A percentile compares a stretch with the other conserved stretches of the same genome.
Conservation (phyloP, 1,139 yeast genomes). For the Waltiozyma sp. region DNA sequence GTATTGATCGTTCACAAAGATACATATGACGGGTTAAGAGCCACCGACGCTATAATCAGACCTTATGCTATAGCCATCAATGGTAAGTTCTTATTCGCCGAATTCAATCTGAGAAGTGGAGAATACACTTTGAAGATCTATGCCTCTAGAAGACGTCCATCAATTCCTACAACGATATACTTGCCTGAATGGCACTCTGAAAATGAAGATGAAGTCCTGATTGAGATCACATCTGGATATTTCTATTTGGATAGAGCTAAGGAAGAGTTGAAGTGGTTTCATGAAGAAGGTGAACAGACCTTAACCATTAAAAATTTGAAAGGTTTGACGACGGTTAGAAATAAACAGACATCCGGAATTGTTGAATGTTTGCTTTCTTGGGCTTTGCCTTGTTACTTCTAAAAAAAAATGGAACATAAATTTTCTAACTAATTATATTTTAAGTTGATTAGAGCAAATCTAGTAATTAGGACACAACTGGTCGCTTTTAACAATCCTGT, state of each 20-base stretch:
- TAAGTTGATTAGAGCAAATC: no score
- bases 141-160: conserved; percentile 15
- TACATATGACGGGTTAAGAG: conserved; percentile 50
- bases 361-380: not conserved
- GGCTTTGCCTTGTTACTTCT: not conserved
- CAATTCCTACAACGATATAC: conserved; percentile 45
- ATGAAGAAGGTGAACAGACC: conserved; percentile 31
- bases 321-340: not conserved
- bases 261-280: conserved; percentile 54
- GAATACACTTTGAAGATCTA: conserved; percentile 37
- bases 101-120: conserved; percentile 41
- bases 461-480: conserved; percentile 48
- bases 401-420: no score
- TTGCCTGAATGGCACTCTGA: conserved; percentile 66
- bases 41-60: conserved; percentile 56
- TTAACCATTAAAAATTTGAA: conserved; percentile 13
- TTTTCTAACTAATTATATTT: no score
- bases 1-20: not conserved
- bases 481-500: conserved; percentile 46
- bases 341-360: not conserved
- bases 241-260: conserved; percentile 7
- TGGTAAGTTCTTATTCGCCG: conserved; percentile 40
- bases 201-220: conserved; percentile 23
- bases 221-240: conserved; percentile 39
- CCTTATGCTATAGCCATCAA: conserved; percentile 56